These are phyloP conservation scores for Panaeolus cyanescens DNA, from an alignment of 768 basidiomycete genomes.

Conservation along the genomic window DNA sequence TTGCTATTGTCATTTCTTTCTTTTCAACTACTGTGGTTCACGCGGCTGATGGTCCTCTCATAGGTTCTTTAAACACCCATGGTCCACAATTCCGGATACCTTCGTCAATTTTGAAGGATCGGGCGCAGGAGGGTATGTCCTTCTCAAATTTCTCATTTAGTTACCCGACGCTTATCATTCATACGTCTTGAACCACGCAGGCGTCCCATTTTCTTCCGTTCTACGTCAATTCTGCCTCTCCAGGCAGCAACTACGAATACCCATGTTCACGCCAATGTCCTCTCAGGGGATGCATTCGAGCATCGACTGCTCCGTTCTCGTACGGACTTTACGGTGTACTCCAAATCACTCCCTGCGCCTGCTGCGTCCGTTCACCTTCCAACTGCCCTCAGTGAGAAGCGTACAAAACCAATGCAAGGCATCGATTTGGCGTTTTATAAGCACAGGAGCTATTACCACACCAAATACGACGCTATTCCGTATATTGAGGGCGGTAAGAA, in stretches of 20 bases:
- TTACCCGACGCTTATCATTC: conserved; percentile 10
- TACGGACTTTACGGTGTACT: conserved; percentile 72
- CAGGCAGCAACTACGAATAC: conserved; percentile 47
- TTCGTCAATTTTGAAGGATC: conserved; percentile 82
- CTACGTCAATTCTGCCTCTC: conserved; percentile 55
- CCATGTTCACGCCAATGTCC: conserved; percentile 66
- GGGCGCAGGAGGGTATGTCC: conserved; percentile 62
- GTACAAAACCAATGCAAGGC: conserved; percentile 45
- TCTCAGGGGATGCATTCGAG: conserved; percentile 64
- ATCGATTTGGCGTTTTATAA: conserved; percentile 76
- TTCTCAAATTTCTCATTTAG: not conserved
- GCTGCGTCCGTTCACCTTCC: not conserved
- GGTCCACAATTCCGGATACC: conserved; percentile 57
- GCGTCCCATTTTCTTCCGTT: conserved; percentile 70
- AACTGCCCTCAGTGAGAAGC: not conserved
- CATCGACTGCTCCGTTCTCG: conserved; percentile 57
- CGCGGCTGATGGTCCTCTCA: not conserved
- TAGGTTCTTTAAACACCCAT: conserved; percentile 69
- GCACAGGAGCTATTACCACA: conserved; percentile 71
- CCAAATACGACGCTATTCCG: conserved; percentile 63
- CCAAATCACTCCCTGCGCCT: conserved; percentile 6
- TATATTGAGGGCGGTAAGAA: conserved; percentile 47
- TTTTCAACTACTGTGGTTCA: not conserved
- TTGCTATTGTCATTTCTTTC: not conserved
- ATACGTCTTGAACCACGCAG: conserved; percentile 30